Evolutionary conservation across 2,329 filamentous ascomycete species (phyloP).

Genomic region (Cercospora canescens): DNA sequence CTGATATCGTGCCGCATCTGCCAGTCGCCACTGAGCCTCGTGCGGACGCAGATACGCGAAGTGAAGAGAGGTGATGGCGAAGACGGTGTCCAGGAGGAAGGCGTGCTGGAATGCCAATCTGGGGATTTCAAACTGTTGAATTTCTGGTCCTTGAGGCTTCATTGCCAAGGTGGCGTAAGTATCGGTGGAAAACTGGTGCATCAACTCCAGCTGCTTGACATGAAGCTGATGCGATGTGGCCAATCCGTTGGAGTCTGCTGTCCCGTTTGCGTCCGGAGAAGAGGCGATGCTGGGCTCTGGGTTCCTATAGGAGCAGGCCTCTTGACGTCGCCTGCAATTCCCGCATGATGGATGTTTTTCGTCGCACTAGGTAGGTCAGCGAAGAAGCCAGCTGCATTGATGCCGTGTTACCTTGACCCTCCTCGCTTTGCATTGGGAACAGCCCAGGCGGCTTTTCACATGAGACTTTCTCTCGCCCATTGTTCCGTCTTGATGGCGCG

Average conservation of each 20-base stretch:
- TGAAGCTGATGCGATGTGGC: constrained; percentile 9
- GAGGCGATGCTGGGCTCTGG: constrained; percentile 13
- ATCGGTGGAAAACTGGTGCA: constrained; percentile 26
- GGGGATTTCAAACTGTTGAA: constrained; percentile 21
- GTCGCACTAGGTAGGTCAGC: constrained; percentile 17
- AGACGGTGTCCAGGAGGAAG: constrained; percentile 25
- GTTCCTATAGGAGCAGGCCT: constrained; percentile 26
- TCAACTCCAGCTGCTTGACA: constrained; percentile 25
- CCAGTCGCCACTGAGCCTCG: constrained; percentile 14
- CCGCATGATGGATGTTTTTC: constrained; percentile 22
- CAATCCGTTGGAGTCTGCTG: constrained; percentile 8
- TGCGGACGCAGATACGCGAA: constrained; percentile 19
- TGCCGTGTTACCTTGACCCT: constrained; percentile 28
- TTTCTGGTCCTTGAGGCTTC: constrained; percentile 1
- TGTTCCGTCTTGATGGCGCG: not conserved
- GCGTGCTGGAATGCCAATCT: constrained; percentile 22
- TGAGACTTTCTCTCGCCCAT: constrained; percentile 26
- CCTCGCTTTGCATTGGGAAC: constrained; percentile 30
- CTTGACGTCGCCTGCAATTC: constrained; percentile 25
- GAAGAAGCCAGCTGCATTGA: not conserved
- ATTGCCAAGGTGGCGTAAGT: constrained; percentile 20
- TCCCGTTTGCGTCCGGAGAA: constrained; percentile 14
- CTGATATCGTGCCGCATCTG: constrained; percentile 23
- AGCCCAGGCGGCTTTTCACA: constrained; percentile 29
- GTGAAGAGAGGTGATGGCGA: constrained; percentile 26